A percentile compares a stretch with the other conserved stretches of the same genome.
Evolutionary conservation across 2,329 filamentous ascomycete genomes (phyloP).

Genomic region (Colletotrichum neosansevieriae): DNA sequence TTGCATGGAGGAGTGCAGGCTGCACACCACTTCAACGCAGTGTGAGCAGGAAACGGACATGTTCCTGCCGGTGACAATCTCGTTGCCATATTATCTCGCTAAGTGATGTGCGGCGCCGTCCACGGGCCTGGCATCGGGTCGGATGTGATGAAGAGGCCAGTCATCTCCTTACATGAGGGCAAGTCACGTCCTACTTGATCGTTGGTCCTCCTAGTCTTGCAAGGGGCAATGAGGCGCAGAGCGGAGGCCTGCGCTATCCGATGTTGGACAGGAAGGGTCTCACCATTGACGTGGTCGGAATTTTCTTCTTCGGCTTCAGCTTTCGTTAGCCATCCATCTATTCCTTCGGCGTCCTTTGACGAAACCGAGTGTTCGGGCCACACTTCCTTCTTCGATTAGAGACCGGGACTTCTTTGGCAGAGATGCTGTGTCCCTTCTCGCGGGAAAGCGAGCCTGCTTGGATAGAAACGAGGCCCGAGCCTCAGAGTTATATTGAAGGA

Average conservation of each 20-base stretch:
- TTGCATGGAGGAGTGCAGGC: neutral
- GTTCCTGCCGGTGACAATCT: neutral
- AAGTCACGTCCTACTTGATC: neutral
- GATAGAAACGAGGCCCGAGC: too few relatives aligned
- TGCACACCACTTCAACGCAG: neutral
- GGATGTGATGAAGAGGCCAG: conserved; percentile 16
- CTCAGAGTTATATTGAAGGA: too few relatives aligned
- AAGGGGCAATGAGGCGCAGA: conserved; percentile 15
- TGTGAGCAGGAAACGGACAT: neutral
- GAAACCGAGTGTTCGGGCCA: neutral
- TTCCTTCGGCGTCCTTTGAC: neutral
- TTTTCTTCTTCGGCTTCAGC: neutral
- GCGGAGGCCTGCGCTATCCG: neutral
- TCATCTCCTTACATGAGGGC: neutral
- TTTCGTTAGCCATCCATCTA: neutral
- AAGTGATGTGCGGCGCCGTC: neutral
- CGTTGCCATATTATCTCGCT: neutral
- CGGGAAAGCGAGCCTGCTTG: too few relatives aligned
- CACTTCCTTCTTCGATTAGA: too few relatives aligned
- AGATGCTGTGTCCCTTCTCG: neutral
- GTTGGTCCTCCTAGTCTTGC: neutral
- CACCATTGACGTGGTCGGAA: neutral
- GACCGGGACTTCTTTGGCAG: conserved; percentile 5
- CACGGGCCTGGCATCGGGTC: conserved; percentile 5
- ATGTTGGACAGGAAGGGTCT: neutral